Conservation (phyloP, 352 stramenopile genomes). For the Phytophthora foliorum region DNA sequence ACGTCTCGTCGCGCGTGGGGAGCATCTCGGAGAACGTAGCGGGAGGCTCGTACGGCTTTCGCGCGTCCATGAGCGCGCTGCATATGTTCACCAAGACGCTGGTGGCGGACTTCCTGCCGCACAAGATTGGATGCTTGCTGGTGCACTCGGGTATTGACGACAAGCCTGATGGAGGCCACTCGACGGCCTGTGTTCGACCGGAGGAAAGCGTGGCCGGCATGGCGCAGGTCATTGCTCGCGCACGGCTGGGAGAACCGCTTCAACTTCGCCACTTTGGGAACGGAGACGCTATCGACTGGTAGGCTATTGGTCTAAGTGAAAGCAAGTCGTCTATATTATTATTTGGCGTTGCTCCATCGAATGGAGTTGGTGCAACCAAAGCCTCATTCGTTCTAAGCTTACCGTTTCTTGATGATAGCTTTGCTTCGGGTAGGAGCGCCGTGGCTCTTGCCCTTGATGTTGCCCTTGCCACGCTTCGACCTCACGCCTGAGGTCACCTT, state of each 20-base stretch:
- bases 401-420: slow-evolving; percentile 74
- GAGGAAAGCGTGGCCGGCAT: slow-evolving; percentile 65
- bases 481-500: slow-evolving; percentile 59
- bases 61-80: slow-evolving; percentile 80
- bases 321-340: slow-evolving; percentile 50
- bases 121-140: slow-evolving; percentile 69
- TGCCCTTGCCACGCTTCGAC: slow-evolving; percentile 74
- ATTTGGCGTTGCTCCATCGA: slow-evolving; percentile 23
- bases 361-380: slow-evolving; percentile 15
- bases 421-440: slow-evolving; percentile 87
- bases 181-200: slow-evolving; percentile 44
- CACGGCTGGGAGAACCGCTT: slow-evolving; percentile 58
- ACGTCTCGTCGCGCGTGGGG: slow-evolving; percentile 65
- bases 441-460: slow-evolving; percentile 85
- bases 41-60: slow-evolving; percentile 79
- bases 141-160: slow-evolving; percentile 70
- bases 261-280: slow-evolving; percentile 68
- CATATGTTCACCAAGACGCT: slow-evolving; percentile 81
- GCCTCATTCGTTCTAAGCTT: slow-evolving; percentile 15
- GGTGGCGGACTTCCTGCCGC: slow-evolving; percentile 52
- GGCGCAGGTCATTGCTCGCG: slow-evolving; percentile 60
- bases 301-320: slow-evolving; percentile 23
- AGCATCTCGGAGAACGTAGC: slow-evolving; percentile 53
- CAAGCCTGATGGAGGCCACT: slow-evolving; percentile 56
- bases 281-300: slow-evolving; percentile 68